These are phyloP conservation scores for Hura crepitans DNA, from an alignment of 441 rosid genomes.

Conservation along the genomic window DNA sequence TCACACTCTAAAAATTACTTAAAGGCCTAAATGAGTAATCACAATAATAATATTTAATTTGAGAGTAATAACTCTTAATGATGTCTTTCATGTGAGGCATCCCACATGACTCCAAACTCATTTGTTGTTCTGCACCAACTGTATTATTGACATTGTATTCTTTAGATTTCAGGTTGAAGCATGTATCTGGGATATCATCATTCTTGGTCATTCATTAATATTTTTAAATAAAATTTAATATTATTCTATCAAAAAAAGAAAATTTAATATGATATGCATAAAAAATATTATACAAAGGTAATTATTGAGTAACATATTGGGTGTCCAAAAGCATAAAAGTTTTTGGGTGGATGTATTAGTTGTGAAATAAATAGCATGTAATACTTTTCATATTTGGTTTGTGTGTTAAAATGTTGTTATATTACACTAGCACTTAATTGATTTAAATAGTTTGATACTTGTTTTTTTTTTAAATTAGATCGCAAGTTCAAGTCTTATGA, in stretches of 20 bases:
- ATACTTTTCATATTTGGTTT: no score
- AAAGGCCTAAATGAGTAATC: no score
- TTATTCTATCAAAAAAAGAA: neutral
- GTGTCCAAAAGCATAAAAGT: neutral
- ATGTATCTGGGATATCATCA: conserved; percentile 1
- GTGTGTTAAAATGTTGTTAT: no score
- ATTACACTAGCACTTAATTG: no score
- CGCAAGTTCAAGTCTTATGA: no score
- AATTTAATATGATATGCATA: neutral
- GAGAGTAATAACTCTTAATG: neutral
- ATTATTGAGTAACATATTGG: neutral
- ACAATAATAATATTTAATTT: neutral
- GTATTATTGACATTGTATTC: neutral
- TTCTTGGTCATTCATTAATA: neutral
- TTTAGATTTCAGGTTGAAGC: neutral
- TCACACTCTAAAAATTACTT: no score
- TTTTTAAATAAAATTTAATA: neutral
- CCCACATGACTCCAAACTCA: neutral
- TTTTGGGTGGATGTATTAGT: neutral
- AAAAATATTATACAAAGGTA: neutral
- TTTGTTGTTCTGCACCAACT: neutral
- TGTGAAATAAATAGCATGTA: no score
- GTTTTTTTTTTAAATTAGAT: no score
- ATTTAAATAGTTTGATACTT: neutral
- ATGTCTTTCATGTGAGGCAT: neutral